Evolutionary conservation across 2,329 filamentous ascomycete genomes (phyloP).

Genomic region (Exophiala dermatitidis): DNA sequence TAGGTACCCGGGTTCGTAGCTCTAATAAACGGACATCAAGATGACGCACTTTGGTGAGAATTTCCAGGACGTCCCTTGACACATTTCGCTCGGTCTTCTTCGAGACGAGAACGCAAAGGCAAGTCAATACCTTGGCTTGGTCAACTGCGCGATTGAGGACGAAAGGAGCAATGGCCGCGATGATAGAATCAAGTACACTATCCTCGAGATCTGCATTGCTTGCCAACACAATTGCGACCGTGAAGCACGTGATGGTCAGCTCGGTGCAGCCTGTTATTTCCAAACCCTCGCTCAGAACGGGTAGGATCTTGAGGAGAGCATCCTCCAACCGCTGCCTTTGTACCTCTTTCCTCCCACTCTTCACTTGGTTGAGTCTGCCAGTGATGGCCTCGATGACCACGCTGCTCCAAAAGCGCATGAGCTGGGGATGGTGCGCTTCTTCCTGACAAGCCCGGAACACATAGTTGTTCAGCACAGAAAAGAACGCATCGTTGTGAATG

Average conservation of each 20-base stretch:
- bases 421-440: conserved; percentile 65
- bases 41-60: conserved; percentile 33
- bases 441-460: conserved; percentile 65
- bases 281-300: conserved; percentile 68
- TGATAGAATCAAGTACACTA: conserved; percentile 70
- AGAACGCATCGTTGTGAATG: conserved; percentile 67
- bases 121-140: conserved; percentile 63
- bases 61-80: conserved; percentile 61
- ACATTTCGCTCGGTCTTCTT: conserved; percentile 65
- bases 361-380: conserved; percentile 68
- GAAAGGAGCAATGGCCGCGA: conserved; percentile 76
- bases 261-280: conserved; percentile 68
- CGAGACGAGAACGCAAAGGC: conserved; percentile 73
- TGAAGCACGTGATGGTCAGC: conserved; percentile 80
- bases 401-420: conserved; percentile 87
- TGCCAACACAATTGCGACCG: conserved; percentile 79
- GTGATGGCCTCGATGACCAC: conserved; percentile 79
- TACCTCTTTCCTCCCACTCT: conserved; percentile 66
- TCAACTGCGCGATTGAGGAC: conserved; percentile 65
- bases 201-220: conserved; percentile 76
- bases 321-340: conserved; percentile 76
- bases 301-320: conserved; percentile 61
- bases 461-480: conserved; percentile 69
- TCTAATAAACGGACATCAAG: conserved; percentile 32
- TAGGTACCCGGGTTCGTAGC: conserved; percentile 25